Base-by-base conservation (phyloP, 2,329 filamentous ascomycete species). In the Mycocentrospora acerina region DNA sequence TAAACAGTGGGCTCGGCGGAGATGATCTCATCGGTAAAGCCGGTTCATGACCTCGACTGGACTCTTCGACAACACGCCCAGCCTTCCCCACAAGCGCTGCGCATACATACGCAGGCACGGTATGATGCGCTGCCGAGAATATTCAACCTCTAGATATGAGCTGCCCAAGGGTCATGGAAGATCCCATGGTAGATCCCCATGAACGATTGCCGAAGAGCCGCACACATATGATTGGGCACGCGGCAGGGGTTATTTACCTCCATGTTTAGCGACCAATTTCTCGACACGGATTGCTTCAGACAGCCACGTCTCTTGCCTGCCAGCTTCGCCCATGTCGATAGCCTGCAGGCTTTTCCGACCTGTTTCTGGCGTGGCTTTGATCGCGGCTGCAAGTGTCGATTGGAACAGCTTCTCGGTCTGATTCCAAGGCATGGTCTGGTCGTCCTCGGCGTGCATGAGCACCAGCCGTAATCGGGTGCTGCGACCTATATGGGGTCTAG, bases 251-350 rank as follows among this genome's bases (percentile, higher is more conserved):
- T 18, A 22, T 61, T 55, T 53, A 67, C 63, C 62, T 39, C 64
- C 64, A 44, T 67, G 60, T 44, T 61, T 64, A 26, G 61, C 60
- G 39, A 67, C 62, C 10, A 60, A 54, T 35, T 65, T 67, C 29
- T 55, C 59, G 32, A 66, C 55, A 43, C 48, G 55, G 17, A 34
- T 49, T 16, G 46, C 41, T 13, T 50, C 49, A 24, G 39, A 48
- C 25, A 47, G 42, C 62, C 61, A 67, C 15, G 59, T 43, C 35
- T 64, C 56, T 35, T 61, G 60, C 32, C 46, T 48, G 16, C 64
- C 64, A 27, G 59, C 62, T 41, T 66, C 62, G 29, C 62, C 64
- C 18, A 67, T 42, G 42, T 65, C 60, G 19, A 62, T 43, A 5
- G 48, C 32, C 25, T 53, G 40, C 24, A 55, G 32, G 17, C 29